Evolutionary conservation across 805 yeast genomes (phyloP).

Genomic region (Candida succiphila): DNA sequence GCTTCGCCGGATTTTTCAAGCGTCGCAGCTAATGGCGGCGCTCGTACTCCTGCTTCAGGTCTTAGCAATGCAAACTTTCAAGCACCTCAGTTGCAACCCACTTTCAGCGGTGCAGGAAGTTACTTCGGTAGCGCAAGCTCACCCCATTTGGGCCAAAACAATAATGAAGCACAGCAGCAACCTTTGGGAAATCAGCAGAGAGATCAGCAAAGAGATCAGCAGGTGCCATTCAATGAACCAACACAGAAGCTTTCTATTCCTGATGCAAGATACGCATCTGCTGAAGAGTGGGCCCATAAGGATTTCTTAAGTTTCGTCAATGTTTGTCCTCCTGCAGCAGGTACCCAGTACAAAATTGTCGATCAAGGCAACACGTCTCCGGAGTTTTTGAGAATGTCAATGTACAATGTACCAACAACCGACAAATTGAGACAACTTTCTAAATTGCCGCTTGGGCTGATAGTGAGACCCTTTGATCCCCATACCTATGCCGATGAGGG

Average conservation of each 20-base stretch:
- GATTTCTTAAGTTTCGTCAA: constrained; percentile 66
- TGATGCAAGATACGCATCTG: constrained; percentile 21
- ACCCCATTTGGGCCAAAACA: no score
- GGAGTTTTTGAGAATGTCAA: constrained; percentile 62
- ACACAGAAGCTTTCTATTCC: constrained; percentile 25
- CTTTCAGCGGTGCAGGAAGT: constrained; percentile 3
- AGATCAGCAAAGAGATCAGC: no score
- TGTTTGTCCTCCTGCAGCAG: constrained; percentile 76
- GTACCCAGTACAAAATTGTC: constrained; percentile 53
- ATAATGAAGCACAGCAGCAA: no score
- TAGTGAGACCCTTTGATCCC: constrained; percentile 80
- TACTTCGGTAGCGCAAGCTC: no score
- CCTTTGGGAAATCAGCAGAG: no score
- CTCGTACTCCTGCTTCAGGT: neutral
- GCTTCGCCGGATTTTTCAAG: constrained; percentile 5
- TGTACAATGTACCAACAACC: constrained; percentile 74
- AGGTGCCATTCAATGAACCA: no score
- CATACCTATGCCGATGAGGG: constrained; percentile 34
- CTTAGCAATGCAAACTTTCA: neutral
- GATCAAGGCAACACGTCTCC: constrained; percentile 89
- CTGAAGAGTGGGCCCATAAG: constrained; percentile 24
- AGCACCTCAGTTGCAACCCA: neutral
- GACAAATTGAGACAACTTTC: constrained; percentile 62
- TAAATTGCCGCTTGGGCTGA: constrained; percentile 71
- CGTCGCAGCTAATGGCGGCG: neutral